Conservation (phyloP, 192 early-diverging fungal genomes). For the Podila clonocystis region DNA sequence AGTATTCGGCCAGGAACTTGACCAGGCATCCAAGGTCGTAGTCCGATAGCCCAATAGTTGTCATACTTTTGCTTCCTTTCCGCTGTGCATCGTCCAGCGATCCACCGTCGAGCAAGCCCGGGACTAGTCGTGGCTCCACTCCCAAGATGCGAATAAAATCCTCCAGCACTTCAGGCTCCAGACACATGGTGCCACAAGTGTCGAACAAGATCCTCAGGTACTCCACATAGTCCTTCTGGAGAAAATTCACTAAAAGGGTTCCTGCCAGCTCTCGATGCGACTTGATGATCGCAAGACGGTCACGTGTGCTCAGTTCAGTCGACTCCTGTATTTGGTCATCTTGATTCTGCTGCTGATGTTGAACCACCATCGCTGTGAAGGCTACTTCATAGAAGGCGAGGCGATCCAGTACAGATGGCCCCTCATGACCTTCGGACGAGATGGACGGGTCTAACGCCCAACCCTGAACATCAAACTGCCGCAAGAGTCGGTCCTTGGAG, state of each 20-base stretch:
- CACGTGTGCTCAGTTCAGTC: slow-evolving; percentile 36
- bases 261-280: slow-evolving; percentile 46
- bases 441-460: slow-evolving; percentile 20
- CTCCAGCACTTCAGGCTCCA: slow-evolving; percentile 43
- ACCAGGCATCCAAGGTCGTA: slow-evolving; percentile 33
- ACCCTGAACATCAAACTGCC: slow-evolving; percentile 47
- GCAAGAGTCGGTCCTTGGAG: slow-evolving; percentile 34
- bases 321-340: slow-evolving; percentile 41
- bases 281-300: slow-evolving; percentile 46
- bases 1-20: slow-evolving; percentile 32
- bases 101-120: slow-evolving; percentile 33
- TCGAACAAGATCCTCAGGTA: slow-evolving; percentile 42
- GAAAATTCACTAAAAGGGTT: slow-evolving; percentile 34
- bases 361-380: slow-evolving; percentile 43
- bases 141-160: slow-evolving; percentile 48
- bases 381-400: slow-evolving; percentile 42
- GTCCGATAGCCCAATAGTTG: slow-evolving; percentile 15
- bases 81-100: too few species aligned
- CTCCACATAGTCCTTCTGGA: slow-evolving; percentile 41
- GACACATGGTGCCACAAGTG: slow-evolving; percentile 43
- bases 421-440: not conserved
- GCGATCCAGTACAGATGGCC: slow-evolving; percentile 20
- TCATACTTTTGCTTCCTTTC: not conserved
- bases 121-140: slow-evolving; percentile 34
- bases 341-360: slow-evolving; percentile 43